Conservation (phyloP, 768 basidiomycete species). For the Russula virescens region DNA sequence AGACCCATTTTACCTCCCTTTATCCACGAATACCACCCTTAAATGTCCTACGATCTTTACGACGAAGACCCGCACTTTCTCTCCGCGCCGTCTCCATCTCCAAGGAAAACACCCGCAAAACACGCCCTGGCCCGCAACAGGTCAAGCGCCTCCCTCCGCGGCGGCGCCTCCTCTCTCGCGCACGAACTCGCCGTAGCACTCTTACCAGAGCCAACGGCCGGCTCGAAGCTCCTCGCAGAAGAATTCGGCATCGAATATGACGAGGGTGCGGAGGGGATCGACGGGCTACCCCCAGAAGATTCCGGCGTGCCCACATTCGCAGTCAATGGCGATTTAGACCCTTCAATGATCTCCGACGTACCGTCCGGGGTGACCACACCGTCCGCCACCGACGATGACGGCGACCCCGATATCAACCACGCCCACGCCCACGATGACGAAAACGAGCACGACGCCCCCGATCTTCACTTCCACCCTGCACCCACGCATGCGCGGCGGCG, state of each 20-base stretch:
- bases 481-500: conserved; percentile 29
- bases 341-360: conserved; percentile 15
- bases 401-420: not conserved
- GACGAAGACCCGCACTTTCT: conserved; percentile 30
- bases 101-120: conserved; percentile 31
- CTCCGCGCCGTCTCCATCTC: conserved; percentile 25
- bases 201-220: conserved; percentile 78
- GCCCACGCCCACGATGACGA: not conserved
- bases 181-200: conserved; percentile 84
- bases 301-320: conserved; percentile 32
- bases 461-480: conserved; percentile 39
- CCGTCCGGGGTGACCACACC: conserved; percentile 8
- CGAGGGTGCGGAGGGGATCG: conserved; percentile 79
- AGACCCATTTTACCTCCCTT: not conserved
- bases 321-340: conserved; percentile 30
- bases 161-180: conserved; percentile 53
- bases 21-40: not conserved
- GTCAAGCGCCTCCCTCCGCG: conserved; percentile 49
- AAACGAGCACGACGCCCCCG: conserved; percentile 30
- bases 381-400: conserved; percentile 30
- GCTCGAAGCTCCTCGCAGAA: conserved; percentile 74
- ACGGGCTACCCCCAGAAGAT: conserved; percentile 32
- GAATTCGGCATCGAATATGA: conserved; percentile 90
- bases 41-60: conserved; percentile 20
- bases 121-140: conserved; percentile 34